Evolutionary conservation across 106 monocot genomes (phyloP).

Genomic region (Dioscorea zingiberensis): DNA sequence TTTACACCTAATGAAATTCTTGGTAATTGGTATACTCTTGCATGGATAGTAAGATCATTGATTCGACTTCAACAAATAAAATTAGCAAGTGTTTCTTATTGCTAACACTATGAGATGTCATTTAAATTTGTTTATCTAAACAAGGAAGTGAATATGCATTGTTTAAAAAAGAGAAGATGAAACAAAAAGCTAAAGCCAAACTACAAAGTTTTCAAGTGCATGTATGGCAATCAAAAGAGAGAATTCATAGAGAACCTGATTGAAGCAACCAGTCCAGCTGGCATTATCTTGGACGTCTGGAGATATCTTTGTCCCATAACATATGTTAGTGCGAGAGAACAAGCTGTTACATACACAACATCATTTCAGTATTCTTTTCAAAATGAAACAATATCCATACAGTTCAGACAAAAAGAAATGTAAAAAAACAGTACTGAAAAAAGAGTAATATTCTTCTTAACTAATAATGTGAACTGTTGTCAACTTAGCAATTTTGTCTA

Average conservation of each 20-base stretch:
- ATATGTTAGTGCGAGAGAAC: constrained; percentile 54
- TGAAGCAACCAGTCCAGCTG: constrained; percentile 69
- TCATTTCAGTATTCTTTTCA: background rate
- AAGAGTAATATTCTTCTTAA: background rate
- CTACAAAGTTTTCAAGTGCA: background rate
- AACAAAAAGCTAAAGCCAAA: background rate
- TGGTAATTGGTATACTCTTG: no score
- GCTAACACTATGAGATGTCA: no score
- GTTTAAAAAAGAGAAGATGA: background rate
- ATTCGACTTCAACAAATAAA: no score
- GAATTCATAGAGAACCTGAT: constrained; percentile 49
- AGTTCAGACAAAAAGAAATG: background rate
- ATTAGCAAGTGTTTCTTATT: no score
- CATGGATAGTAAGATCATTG: no score
- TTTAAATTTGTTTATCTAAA: background rate
- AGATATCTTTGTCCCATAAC: constrained; percentile 86
- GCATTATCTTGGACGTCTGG: constrained; percentile 82
- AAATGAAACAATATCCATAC: background rate
- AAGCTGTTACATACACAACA: constrained; percentile 43
- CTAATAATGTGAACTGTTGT: no score
- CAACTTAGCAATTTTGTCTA: no score
- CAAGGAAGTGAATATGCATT: background rate
- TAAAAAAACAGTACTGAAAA: background rate
- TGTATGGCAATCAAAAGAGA: background rate
- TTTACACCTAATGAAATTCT: no score